phyloP scores from a whole-genome alignment of 2,329 filamentous ascomycete genomes.

The Talaromyces sp. region DNA sequence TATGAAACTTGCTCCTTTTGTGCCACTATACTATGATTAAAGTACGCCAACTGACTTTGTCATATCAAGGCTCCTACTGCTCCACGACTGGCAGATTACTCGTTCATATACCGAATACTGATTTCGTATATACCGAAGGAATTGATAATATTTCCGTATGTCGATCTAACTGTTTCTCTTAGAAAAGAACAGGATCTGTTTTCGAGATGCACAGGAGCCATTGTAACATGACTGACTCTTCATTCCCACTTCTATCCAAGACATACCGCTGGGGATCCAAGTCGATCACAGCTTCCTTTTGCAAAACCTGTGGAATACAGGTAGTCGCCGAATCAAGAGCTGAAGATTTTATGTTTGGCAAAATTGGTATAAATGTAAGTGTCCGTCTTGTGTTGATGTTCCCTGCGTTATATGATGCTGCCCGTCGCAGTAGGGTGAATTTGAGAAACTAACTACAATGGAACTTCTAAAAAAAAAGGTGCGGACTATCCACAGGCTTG shows the following conservation, averaged over 20 bases:
- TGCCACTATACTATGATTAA: neutral
- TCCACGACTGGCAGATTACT: constrained; percentile 30
- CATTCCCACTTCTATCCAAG: constrained; percentile 13
- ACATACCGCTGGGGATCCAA: constrained; percentile 28
- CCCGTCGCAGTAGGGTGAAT: neutral
- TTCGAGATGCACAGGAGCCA: neutral
- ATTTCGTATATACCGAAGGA: constrained; percentile 24
- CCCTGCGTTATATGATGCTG: neutral
- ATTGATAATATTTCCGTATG: constrained; percentile 25
- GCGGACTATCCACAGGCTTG: constrained; percentile 26
- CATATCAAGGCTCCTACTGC: constrained; percentile 29
- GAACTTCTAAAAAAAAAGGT: constrained; percentile 19
- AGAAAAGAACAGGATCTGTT: neutral
- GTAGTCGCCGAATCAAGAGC: constrained; percentile 26
- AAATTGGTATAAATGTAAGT: constrained; percentile 31
- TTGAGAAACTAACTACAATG: neutral
- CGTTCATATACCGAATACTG: constrained; percentile 25
- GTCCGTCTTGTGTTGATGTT: neutral
- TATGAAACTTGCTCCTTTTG: constrained; percentile 6
- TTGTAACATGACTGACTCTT: neutral
- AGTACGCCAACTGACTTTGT: neutral
- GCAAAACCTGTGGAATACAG: constrained; percentile 30
- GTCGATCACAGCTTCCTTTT: constrained; percentile 30
- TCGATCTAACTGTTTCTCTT: neutral
- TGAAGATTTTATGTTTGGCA: constrained; percentile 16